These are phyloP conservation scores for Berberis vulgaris DNA, from an alignment of 164 flowering plant species.

Conservation along the genomic window DNA sequence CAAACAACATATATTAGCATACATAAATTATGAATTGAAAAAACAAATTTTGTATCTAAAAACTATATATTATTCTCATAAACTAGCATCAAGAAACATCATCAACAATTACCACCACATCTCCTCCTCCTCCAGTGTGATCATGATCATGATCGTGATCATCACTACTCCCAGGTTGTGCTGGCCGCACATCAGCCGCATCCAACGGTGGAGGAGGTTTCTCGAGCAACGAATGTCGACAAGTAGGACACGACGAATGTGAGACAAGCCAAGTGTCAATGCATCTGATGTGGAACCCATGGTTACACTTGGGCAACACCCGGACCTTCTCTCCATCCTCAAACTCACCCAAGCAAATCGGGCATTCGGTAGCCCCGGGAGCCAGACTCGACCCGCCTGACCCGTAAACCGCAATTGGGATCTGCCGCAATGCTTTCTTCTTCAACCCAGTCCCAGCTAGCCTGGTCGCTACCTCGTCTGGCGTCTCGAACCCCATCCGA, in stretches of 20 bases:
- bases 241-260: constrained; percentile 71
- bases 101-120: constrained; percentile 7
- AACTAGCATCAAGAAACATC: constrained; percentile 4
- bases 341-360: constrained; percentile 69
- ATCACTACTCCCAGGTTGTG: constrained; percentile 5
- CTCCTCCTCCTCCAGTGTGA: no score
- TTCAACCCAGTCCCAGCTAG: constrained; percentile 40
- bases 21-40: no score
- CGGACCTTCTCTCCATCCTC: constrained; percentile 55
- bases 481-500: constrained; percentile 24
- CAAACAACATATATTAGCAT: no score
- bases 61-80: no score
- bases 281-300: constrained; percentile 61
- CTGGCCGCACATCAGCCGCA: background rate
- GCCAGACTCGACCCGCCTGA: constrained; percentile 6
- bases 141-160: background rate
- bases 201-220: constrained; percentile 4
- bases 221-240: constrained; percentile 46
- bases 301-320: constrained; percentile 58
- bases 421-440: constrained; percentile 35
- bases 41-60: no score
- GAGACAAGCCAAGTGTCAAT: constrained; percentile 65
- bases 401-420: constrained; percentile 58
- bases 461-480: constrained; percentile 18
- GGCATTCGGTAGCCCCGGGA: constrained; percentile 48